Conservation (phyloP, 2,329 filamentous ascomycete species). For the Malbranchea cinnamomea region DNA sequence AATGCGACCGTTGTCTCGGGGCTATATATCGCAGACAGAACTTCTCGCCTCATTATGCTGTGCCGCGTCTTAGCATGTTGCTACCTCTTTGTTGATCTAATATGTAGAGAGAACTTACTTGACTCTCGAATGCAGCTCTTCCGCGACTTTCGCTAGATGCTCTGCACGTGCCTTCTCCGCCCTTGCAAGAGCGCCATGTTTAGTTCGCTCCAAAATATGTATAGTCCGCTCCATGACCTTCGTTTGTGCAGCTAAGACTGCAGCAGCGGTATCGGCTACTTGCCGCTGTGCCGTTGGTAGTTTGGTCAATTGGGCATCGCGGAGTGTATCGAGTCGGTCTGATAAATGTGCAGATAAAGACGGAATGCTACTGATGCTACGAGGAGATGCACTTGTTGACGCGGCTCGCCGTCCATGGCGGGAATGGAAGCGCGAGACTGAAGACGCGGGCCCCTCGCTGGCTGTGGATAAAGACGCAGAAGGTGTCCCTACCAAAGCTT, state of each 20-base stretch:
- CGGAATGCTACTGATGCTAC: neutral
- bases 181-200: constrained; percentile 23
- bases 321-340: constrained; percentile 16
- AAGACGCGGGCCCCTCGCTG: no score
- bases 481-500: no score
- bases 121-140: constrained; percentile 23
- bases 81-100: neutral
- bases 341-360: constrained; percentile 16
- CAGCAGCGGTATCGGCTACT: constrained; percentile 22
- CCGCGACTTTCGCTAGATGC: constrained; percentile 24
- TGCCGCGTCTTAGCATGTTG: neutral
- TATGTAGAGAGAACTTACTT: constrained; percentile 16
- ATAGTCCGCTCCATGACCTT: constrained; percentile 23
- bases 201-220: constrained; percentile 25
- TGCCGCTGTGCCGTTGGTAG: constrained; percentile 19
- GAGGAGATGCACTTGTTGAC: no score
- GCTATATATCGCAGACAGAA: constrained; percentile 23
- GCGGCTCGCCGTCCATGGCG: no score
- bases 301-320: constrained; percentile 18
- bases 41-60: constrained; percentile 24
- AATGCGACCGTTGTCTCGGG: constrained; percentile 22
- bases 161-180: constrained; percentile 25
- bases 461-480: neutral
- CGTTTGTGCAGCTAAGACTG: constrained; percentile 19
- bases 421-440: no score